These are phyloP conservation scores for Tetradesmus obliquus DNA, from an alignment of 139 green algal genomes.

Conservation along the genomic window DNA sequence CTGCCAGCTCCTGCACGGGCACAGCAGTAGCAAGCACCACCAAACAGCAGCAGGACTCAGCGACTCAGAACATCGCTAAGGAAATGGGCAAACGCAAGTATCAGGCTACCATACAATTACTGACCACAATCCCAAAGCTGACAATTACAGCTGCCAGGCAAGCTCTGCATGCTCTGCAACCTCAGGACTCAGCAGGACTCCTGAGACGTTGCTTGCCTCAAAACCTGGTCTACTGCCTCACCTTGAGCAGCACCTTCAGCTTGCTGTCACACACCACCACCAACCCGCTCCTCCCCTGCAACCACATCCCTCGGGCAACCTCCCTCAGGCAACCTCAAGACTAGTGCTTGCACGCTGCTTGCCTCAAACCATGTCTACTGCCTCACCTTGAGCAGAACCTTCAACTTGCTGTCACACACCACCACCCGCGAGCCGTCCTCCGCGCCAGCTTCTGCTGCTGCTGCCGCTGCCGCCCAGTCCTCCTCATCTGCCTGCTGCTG, in stretches of 20 bases:
- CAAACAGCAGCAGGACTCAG: background rate
- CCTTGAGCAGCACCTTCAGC: background rate
- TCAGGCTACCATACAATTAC: too few relatives aligned
- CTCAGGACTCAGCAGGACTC: too few relatives aligned
- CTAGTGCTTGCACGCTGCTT: background rate
- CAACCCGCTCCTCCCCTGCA: too few relatives aligned
- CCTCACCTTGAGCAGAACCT: conserved; percentile 29
- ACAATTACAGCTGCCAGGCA: too few relatives aligned
- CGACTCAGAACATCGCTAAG: too few relatives aligned
- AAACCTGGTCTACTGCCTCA: background rate
- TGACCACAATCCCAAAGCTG: too few relatives aligned
- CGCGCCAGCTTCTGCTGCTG: background rate
- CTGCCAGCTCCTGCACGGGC: conserved; percentile 58
- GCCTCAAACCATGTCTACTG: background rate
- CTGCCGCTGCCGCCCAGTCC: conserved; percentile 36
- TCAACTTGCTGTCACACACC: conserved; percentile 46
- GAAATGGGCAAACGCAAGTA: too few relatives aligned
- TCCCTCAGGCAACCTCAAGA: background rate
- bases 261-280: background rate
- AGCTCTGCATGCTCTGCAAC: too few relatives aligned
- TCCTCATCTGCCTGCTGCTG: conserved; percentile 31
- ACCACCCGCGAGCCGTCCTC: background rate
- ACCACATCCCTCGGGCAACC: background rate
- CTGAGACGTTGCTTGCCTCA: background rate
- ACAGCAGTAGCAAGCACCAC: background rate